A percentile compares a stretch with the other conserved stretches of the same genome.
Evolutionary conservation across 1,284 basidiomycete genomes (phyloP).

Genomic region (Peniophora sp.): DNA sequence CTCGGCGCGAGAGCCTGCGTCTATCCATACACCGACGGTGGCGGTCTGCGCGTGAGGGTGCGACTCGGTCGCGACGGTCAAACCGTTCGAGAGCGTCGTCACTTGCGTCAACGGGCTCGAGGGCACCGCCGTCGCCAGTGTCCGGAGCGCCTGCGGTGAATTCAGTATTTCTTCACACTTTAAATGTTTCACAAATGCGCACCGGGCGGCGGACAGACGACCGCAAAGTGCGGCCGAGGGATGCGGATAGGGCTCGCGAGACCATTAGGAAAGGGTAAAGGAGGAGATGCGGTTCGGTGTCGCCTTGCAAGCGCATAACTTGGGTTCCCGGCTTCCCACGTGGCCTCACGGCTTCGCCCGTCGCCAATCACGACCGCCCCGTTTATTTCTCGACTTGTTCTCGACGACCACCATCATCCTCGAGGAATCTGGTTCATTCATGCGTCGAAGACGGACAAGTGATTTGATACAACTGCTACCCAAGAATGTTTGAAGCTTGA

Average conservation of each 20-base stretch:
- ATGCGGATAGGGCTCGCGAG: constrained; percentile 51
- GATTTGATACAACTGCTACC: no score
- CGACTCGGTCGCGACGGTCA: constrained; percentile 89
- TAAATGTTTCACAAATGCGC: constrained; percentile 15
- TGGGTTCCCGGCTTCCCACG: no score
- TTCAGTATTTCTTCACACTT: background rate
- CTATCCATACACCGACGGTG: constrained; percentile 98
- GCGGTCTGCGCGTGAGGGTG: constrained; percentile 95
- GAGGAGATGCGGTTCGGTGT: background rate
- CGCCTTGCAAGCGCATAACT: background rate
- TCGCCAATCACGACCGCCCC: background rate
- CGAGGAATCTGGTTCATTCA: no score
- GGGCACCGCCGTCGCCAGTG: constrained; percentile 66
- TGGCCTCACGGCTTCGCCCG: no score
- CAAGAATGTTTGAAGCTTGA: no score
- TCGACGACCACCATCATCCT: background rate
- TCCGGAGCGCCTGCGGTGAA: constrained; percentile 29
- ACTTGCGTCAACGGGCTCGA: constrained; percentile 77
- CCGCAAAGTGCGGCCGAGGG: constrained; percentile 55
- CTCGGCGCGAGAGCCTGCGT: constrained; percentile 96
- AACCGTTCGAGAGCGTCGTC: constrained; percentile 84
- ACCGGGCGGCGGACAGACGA: constrained; percentile 50
- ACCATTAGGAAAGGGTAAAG: constrained; percentile 42
- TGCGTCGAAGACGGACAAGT: no score
- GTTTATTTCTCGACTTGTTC: background rate